phyloP scores from a whole-genome alignment of 2,329 filamentous ascomycete genomes.

The Ophiocordyceps sinensis region DNA sequence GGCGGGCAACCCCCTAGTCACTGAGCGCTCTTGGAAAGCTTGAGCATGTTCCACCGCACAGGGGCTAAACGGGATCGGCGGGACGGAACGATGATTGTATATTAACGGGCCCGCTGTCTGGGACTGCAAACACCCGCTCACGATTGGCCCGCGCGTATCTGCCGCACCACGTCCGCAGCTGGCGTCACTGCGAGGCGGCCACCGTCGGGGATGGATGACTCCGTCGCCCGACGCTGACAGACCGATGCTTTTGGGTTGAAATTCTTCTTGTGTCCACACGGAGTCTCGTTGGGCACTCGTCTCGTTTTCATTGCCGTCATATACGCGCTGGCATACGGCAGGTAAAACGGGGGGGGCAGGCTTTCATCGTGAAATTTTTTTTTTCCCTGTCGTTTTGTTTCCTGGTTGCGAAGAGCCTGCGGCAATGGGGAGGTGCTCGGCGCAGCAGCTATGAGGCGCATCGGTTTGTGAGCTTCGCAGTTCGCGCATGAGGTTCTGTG shows the following conservation, averaged over 20 bases:
- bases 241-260: neutral
- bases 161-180: too few relatives aligned
- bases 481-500: neutral
- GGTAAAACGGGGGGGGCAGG: neutral
- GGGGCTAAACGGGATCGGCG: too few relatives aligned
- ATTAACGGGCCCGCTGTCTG: too few relatives aligned
- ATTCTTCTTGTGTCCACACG: neutral
- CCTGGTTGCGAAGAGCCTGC: neutral
- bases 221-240: neutral
- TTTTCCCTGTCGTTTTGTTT: neutral
- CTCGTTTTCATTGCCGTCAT: neutral
- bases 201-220: neutral
- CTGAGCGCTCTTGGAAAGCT: neutral
- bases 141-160: too few relatives aligned
- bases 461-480: neutral
- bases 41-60: too few relatives aligned
- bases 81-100: too few relatives aligned
- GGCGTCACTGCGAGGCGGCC: neutral
- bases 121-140: too few relatives aligned
- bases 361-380: neutral
- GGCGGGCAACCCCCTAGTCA: conserved; percentile 4
- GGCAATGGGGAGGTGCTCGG: neutral
- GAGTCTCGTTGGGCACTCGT: neutral
- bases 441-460: conserved; percentile 1
- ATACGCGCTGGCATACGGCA: neutral